Base-by-base conservation (phyloP, 257 asterid species). In the Solanum rostratum region DNA sequence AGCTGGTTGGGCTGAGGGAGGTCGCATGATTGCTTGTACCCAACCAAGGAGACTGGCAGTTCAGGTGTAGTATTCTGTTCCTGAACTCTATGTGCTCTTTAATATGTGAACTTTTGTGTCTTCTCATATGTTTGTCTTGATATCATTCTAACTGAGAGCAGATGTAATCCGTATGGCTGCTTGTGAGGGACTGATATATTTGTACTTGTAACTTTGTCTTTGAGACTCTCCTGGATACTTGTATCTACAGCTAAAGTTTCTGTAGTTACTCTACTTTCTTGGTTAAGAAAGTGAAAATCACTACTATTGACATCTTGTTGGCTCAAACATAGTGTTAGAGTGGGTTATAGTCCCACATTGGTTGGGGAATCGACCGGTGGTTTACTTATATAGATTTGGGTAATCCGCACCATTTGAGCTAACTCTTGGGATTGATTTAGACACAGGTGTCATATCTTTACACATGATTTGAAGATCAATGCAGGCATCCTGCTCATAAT, bases 21-120 rank as follows among this genome's bases (percentile, higher is more conserved):
- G 99, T 24, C 97, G 94, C 53, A 81, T 97, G 90, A 93, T 97
- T 73, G 99, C 97, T 0, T 95, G 98, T 86, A 97, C 99, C 4
- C 99, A 97, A 85, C 99, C 98, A 1, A 91, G 99, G 87, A 96
- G 99, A 70, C 89, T 97, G 90, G 99, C 99, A 30, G 99, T 97
- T 82, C 99, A 96, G 98, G 98, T 93, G 84, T 76, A 33, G 57
- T 19, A 7, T 49, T 27, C 81, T 55, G 54, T 39, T 45, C 16
- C 73, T 20, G 10, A 43, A 27, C 20, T 46, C 45, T 79, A 2
- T 55, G 24, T 45, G 43, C 24, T 76, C 27, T 27, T 76, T 49
- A 24, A 49, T 15, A 10, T 27, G 45, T 49, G 62, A 76, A 27
- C 3, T 76, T 76, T 27, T 76, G 7, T 49, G 82, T 76, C 62